Percentiles rank a stretch among this genome's conserved stretches.
phyloP scores from a whole-genome alignment of 2,329 filamentous ascomycete genomes.

The Aureobasidium pullulans region DNA sequence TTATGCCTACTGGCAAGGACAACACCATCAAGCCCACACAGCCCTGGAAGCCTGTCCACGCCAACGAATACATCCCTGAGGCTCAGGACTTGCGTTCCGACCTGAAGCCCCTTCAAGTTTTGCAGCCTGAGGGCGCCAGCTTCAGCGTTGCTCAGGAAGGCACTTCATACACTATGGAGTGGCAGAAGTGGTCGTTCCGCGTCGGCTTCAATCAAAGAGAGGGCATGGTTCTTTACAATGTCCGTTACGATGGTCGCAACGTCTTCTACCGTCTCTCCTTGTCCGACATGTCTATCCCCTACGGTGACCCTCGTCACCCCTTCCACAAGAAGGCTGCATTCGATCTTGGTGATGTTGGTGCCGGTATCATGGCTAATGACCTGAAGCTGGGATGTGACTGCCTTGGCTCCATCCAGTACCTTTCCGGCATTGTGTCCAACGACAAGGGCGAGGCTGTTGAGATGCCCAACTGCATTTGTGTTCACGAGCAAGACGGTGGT shows the following conservation, averaged over 20 bases:
- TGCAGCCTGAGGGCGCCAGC: constrained; percentile 58
- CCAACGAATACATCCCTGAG: constrained; percentile 61
- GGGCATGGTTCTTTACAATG: constrained; percentile 61
- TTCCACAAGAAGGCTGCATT: constrained; percentile 65
- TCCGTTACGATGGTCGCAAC: constrained; percentile 45
- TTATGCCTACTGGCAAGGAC: constrained; percentile 60
- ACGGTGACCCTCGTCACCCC: constrained; percentile 58
- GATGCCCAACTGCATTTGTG: constrained; percentile 61
- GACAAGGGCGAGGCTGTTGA: constrained; percentile 51
- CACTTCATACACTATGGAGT: constrained; percentile 49
- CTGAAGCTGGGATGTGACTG: constrained; percentile 64
- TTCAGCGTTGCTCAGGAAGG: constrained; percentile 48
- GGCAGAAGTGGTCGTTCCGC: constrained; percentile 61
- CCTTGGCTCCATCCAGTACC: constrained; percentile 62
- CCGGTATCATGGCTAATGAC: constrained; percentile 62
- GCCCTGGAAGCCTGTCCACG: constrained; percentile 51
- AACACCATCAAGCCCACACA: constrained; percentile 48
- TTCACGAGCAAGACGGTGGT: constrained; percentile 64
- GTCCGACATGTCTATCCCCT: constrained; percentile 60
- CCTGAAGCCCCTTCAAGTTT: constrained; percentile 56
- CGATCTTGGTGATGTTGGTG: constrained; percentile 60
- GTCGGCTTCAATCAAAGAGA: constrained; percentile 57
- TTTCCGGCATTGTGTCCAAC: constrained; percentile 51
- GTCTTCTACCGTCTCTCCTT: constrained; percentile 61
- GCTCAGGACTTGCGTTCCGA: constrained; percentile 53